phyloP scores from a whole-genome alignment of 2,329 filamentous ascomycete genomes.

The Monascus ruber region DNA sequence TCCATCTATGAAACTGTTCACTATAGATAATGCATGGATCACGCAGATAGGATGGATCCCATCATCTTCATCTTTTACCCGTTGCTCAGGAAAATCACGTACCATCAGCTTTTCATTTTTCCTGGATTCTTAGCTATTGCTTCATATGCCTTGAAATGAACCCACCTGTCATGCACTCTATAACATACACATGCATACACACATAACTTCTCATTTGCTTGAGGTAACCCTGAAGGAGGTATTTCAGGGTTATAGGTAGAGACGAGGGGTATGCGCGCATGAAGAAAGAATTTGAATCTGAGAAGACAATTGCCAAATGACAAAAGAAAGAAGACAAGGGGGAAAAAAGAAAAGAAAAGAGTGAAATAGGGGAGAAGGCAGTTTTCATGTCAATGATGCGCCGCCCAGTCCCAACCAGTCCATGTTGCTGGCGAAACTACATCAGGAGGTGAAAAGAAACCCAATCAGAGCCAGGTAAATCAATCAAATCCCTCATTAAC shows the following conservation, averaged over 20 bases:
- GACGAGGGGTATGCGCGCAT: neutral
- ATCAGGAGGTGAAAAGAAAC: slow-evolving; percentile 11
- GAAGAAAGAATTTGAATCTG: neutral
- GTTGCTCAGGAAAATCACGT: neutral
- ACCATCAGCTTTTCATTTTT: no score
- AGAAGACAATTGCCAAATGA: neutral
- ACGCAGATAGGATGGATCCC: no score
- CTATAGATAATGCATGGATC: no score
- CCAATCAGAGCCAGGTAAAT: slow-evolving; percentile 4
- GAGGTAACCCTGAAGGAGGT: no score
- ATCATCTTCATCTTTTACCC: slow-evolving; percentile 1
- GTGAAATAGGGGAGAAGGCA: neutral
- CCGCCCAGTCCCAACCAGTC: slow-evolving; percentile 12
- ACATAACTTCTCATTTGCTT: no score
- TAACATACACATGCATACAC: no score
- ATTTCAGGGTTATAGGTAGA: neutral
- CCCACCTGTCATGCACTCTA: no score
- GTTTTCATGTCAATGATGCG: slow-evolving; percentile 1
- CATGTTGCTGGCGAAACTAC: slow-evolving; percentile 15
- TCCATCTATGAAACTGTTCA: neutral
- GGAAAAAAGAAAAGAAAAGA: slow-evolving; percentile 1
- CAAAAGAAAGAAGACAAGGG: neutral
- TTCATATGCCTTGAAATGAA: no score
- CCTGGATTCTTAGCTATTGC: no score
- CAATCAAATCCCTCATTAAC: neutral